These are phyloP conservation scores for Candida neerlandica DNA, from an alignment of 1,139 yeast species.

Conservation along the genomic window DNA sequence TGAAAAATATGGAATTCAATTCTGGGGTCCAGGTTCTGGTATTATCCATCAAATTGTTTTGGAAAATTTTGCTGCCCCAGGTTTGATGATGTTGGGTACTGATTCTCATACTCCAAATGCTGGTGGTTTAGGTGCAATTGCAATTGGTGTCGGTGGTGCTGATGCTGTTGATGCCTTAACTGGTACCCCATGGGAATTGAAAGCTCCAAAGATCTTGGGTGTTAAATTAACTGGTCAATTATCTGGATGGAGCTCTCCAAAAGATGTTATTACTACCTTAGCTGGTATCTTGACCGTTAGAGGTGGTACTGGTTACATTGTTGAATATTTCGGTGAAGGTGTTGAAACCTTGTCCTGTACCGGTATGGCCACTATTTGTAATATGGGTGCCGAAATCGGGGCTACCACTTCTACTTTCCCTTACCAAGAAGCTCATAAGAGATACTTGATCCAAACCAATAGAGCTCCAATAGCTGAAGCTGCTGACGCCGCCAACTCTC, in stretches of 20 bases:
- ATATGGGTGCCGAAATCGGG: constrained; percentile 99
- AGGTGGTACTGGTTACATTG: constrained; percentile 96
- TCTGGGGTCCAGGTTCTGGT: constrained; percentile 99
- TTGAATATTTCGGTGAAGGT: constrained; percentile 96
- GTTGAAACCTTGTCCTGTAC: constrained; percentile 85
- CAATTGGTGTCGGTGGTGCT: constrained; percentile 99
- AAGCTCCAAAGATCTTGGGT: constrained; percentile 92
- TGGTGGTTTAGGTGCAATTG: constrained; percentile 95
- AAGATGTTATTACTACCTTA: constrained; percentile 87
- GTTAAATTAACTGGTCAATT: constrained; percentile 86
- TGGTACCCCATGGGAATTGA: constrained; percentile 98
- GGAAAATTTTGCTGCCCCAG: constrained; percentile 94
- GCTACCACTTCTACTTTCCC: constrained; percentile 98
- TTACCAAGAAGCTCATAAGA: constrained; percentile 81
- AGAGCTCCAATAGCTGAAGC: constrained; percentile 81
- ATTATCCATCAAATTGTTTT: constrained; percentile 96
- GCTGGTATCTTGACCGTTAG: constrained; percentile 92
- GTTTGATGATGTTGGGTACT: constrained; percentile 94
- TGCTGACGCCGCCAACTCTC: constrained; percentile 66
- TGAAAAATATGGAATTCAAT: constrained; percentile 89
- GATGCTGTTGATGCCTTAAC: constrained; percentile 97
- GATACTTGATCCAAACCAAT: constrained; percentile 79
- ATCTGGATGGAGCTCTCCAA: constrained; percentile 93
- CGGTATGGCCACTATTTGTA: constrained; percentile 99
- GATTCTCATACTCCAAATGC: constrained; percentile 98